Evolutionary conservation across 768 basidiomycete species (phyloP), one percentile per base, ranked within the genome.

Genomic region (Butyriboletus loyo): DNA sequence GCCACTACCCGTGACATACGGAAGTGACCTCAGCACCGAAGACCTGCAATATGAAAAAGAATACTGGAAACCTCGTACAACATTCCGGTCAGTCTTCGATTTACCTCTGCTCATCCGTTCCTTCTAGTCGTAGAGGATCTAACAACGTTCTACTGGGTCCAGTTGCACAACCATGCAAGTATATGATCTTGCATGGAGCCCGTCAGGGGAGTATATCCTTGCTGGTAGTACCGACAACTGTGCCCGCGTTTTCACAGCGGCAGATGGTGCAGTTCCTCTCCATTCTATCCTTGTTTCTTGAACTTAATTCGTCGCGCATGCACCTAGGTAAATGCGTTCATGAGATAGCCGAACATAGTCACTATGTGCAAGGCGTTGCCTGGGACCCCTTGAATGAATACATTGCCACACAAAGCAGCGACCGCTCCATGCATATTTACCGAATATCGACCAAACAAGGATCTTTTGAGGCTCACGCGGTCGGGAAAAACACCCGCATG

Each of bases 351-450:
- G 96, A 98, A 63, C 97, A 99, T 70, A 84, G 81, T 31, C 96
- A 98, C 70, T 98, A 91, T 66, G 97, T 99, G 0, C 97, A 99
- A 74, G 97, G 97, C 9, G 97, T 98, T 27, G 92, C 96, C 0
- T 99, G 97, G 97, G 97, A 99, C 59, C 97, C 97, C 1, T 72
- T 97, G 61, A 94, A 96, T 68, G 92, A 97, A 69, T 98, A 89
- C 66, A 91, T 99, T 55, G 95, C 97, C 4, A 98, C 97, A 0
- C 97, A 99, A 66, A 93, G 91, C 69, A 92, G 88, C 63, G 97
- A 99, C 71, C 81, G 96, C 41, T 89, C 93, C 21, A 96, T 98
- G 83, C 93, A 98, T 67, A 85, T 99, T 59, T 92, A 98, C 72
- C 81, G 82, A 56, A 84, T 98, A 58, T 82, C 83, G 8, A 82